phyloP scores from a whole-genome alignment of 2,329 filamentous ascomycete species.

The Phialophora chinensis region DNA sequence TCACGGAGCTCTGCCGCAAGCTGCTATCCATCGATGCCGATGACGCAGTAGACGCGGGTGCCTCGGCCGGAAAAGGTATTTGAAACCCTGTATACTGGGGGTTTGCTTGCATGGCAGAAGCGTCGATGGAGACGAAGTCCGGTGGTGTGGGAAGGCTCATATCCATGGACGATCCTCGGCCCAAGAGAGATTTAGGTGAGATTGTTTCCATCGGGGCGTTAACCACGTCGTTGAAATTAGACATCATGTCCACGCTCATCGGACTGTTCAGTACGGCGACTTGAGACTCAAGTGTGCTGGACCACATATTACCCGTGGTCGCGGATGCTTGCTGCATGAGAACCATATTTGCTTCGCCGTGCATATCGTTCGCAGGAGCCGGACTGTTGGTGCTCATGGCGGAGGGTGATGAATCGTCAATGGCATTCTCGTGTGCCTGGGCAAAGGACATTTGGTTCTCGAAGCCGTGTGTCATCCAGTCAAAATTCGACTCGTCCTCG shows the following conservation, averaged over 20 bases:
- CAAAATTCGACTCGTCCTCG: constrained; percentile 75
- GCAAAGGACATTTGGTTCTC: constrained; percentile 76
- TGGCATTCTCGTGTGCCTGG: constrained; percentile 74
- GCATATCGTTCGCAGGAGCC: constrained; percentile 86
- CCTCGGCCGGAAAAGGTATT: constrained; percentile 47
- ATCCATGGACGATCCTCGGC: constrained; percentile 66
- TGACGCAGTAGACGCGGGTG: constrained; percentile 55
- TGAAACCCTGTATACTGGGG: constrained; percentile 63
- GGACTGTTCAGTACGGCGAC: constrained; percentile 69
- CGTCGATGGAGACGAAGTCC: constrained; percentile 75
- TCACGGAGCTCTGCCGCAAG: constrained; percentile 64
- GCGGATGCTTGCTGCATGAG: constrained; percentile 35
- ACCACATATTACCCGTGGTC: constrained; percentile 70
- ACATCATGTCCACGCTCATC: constrained; percentile 75
- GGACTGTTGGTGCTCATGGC: constrained; percentile 95
- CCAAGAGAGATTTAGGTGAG: constrained; percentile 75
- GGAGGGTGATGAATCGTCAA: constrained; percentile 93
- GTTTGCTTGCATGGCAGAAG: constrained; percentile 56
- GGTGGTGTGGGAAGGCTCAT: constrained; percentile 81
- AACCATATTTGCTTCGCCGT: constrained; percentile 71
- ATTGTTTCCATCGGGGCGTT: constrained; percentile 69
- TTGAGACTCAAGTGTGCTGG: constrained; percentile 71
- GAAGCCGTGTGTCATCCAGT: constrained; percentile 79
- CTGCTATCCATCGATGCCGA: constrained; percentile 63
- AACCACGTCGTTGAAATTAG: constrained; percentile 77